Evolutionary conservation across 2,329 filamentous ascomycete genomes (phyloP), one percentile per base, ranked within the genome.

Genomic region (Epichloe typhina): DNA sequence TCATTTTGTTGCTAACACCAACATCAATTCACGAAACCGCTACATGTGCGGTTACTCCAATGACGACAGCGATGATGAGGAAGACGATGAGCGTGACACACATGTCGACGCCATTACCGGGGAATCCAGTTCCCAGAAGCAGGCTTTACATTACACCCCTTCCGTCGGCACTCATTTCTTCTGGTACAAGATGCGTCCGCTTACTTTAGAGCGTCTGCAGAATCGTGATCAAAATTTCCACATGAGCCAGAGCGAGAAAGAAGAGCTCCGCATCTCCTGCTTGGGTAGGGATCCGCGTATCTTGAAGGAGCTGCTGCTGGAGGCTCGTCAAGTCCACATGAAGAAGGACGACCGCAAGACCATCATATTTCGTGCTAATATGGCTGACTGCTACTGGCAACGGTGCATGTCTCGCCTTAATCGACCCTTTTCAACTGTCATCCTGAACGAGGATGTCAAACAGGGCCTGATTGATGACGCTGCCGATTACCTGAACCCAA

Each of bases 91-190:
- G 1, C 68, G 73, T 2, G 47, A 54, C 9, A n/a, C 12, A 13
- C 21, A 43, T 31, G 26, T 70, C 49, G 62, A 64, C 11, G 46
- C 49, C 15, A 47, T 52, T 39, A 55, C 54, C n/a, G 53, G 52
- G 15, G 15, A 33, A 26, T 51, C 54, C 40, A 67, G 49, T 5
- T 53, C 53, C 4, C 53, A 68, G 56, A 75, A 73, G 59, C 78
- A 76, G 62, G 55, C 69, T 2, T 67, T 81, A 2, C 68, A 72
- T 15, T 87, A 84, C 64, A 87, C 83, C 0, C 84, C 84, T 0
- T 77, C 78, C 0, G 78, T 81, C 51, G 84, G 84, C 7, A 76
- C 68, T 3, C 81, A 87, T 62, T 79, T 76, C 59, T 88, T 88
- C 65, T 83, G 79, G 75, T 87, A 82, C 64, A 74, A 72, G 45